These are phyloP conservation scores for Alternaria sp. DNA, from an alignment of 2,329 filamentous ascomycete genomes.

Conservation along the genomic window DNA sequence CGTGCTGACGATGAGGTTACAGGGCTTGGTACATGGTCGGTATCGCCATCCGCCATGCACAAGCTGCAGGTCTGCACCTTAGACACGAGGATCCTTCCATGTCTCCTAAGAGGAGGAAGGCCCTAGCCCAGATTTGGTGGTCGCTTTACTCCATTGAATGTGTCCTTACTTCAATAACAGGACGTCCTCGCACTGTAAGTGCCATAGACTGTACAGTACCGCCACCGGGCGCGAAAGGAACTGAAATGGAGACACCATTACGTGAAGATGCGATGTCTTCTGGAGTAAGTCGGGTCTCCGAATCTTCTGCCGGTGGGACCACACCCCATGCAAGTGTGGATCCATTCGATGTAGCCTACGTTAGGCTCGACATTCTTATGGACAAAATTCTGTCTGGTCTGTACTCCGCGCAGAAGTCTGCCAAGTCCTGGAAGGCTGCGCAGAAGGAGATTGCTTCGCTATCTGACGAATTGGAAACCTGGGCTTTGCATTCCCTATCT, in stretches of 20 bases:
- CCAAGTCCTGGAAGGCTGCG: conserved; percentile 43
- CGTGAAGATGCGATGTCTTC: conserved; percentile 3
- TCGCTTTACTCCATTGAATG: conserved; percentile 47
- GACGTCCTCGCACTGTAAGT: conserved; percentile 44
- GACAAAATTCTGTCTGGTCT: conserved; percentile 30
- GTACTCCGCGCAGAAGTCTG: conserved; percentile 46
- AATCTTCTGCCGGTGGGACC: neutral
- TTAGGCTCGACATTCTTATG: conserved; percentile 23
- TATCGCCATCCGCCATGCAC: conserved; percentile 47
- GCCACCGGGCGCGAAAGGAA: conserved; percentile 8
- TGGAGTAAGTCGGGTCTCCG: neutral
- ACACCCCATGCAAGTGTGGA: neutral
- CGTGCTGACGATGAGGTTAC: conserved; percentile 2
- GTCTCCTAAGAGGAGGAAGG: conserved; percentile 34
- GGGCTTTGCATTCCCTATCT: conserved; percentile 34
- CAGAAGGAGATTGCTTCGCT: conserved; percentile 33
- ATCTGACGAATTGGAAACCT: conserved; percentile 39
- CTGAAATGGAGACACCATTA: conserved; percentile 7
- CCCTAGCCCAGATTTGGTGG: conserved; percentile 49
- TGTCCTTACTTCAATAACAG: conserved; percentile 45
- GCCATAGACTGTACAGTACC: conserved; percentile 42
- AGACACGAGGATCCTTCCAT: conserved; percentile 38
- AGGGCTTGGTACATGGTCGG: conserved; percentile 51
- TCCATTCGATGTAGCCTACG: conserved; percentile 9
- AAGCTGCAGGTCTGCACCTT: conserved; percentile 48